Evolutionary conservation across 495 filamentous ascomycete genomes (phyloP), one percentile per base, ranked within the genome.

Genomic region (Lichenothelia convexa): DNA sequence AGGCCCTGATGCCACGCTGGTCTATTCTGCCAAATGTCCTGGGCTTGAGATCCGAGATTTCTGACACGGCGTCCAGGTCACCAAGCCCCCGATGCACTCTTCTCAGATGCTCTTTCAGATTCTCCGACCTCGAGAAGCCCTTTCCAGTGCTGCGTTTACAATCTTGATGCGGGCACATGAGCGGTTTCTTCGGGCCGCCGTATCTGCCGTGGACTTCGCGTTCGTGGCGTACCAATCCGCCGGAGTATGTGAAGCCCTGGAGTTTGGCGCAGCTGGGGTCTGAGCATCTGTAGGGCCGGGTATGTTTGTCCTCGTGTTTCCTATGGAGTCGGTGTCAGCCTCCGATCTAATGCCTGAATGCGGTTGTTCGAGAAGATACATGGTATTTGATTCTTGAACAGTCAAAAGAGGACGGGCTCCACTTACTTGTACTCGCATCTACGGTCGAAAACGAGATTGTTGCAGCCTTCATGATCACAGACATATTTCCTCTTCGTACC

Each of bases 301-400:
- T 81, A 50, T 94, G 86, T 57, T 93, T 94, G 60, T 94, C 86
- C 82, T 91, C 91, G 54, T 94, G 86, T 59, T 93, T 87, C 40
- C 84, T 86, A 35, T n/a, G n/a, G n/a, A n/a, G n/a, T n/a, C n/a
- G n/a, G n/a, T n/a, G n/a, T n/a, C n/a, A n/a, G n/a, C n/a, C n/a
- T n/a, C n/a, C n/a, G n/a, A n/a, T n/a, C n/a, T n/a, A n/a, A n/a
- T n/a, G n/a, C n/a, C n/a, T 5, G 21, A 15, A 16, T 18, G 30
- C 6, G 18, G 34, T 26, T 29, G 30, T 17, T 32, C 22, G 11
- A 19, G n/a, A 44, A 20, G 13, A 33, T 16, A 35, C 35, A 35
- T 35, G 33, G 15, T 32, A 18, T 29, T 40, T 9, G 15, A 13
- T 36, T 18, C n/a, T 17, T 16, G 39, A 24, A n/a, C 17, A 22